A percentile compares a stretch with the other conserved stretches of the same genome.
Evolutionary conservation across 768 basidiomycete species (phyloP).

Genomic region (Gloeostereum incarnatum): DNA sequence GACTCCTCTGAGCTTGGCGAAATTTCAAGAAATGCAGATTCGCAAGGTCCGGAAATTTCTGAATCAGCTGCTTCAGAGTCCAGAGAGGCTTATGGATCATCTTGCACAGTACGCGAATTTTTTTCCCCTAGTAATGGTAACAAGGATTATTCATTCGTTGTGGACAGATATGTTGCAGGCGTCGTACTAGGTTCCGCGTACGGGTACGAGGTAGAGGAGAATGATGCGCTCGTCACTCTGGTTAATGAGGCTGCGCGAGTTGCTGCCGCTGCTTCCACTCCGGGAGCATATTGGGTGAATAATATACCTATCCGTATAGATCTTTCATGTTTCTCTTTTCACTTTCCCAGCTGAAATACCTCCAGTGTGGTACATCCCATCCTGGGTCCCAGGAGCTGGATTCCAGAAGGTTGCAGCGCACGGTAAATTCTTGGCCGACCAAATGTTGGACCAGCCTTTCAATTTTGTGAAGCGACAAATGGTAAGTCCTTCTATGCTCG

Average conservation of each 20-base stretch:
- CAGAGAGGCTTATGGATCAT: slow-evolving; percentile 33
- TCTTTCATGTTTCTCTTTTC: not conserved
- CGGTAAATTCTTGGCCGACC: slow-evolving; percentile 17
- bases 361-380: slow-evolving; percentile 23
- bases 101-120: slow-evolving; percentile 32
- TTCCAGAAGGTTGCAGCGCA: slow-evolving; percentile 23
- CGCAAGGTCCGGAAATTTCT: no score
- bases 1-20: not conserved
- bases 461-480: slow-evolving; percentile 20
- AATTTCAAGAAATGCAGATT: no score
- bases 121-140: no score
- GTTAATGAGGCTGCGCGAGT: slow-evolving; percentile 2
- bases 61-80: no score
- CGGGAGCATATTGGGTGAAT: slow-evolving; percentile 6
- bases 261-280: slow-evolving; percentile 1
- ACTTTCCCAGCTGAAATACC: not conserved
- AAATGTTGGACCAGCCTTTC: slow-evolving; percentile 25
- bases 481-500: slow-evolving; percentile 10
- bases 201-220: not conserved
- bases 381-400: slow-evolving; percentile 24
- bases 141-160: no score
- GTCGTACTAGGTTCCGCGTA: not conserved
- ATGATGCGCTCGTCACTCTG: slow-evolving; percentile 2
- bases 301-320: slow-evolving; percentile 6
- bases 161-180: no score